Conservation (phyloP, 169 alveolate species). For the Eimeria tenella region DNA sequence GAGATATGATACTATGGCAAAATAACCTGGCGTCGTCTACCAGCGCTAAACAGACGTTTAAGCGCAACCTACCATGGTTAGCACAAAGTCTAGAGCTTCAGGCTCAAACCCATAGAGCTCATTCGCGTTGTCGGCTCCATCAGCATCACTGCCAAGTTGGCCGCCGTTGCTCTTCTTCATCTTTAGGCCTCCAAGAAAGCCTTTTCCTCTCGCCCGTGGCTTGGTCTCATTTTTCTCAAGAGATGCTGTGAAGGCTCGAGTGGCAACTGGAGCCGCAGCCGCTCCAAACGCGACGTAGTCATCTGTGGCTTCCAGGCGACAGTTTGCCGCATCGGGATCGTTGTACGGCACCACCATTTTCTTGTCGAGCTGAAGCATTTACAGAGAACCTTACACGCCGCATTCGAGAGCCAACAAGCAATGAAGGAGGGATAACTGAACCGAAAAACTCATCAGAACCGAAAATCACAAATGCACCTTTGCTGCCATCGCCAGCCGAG, state of each 20-base stretch:
- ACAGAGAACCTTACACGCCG: neutral
- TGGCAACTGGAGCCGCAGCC: neutral
- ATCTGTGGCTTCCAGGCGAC: conserved; percentile 72
- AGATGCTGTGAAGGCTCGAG: neutral
- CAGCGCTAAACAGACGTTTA: too few relatives aligned
- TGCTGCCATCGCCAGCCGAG: neutral
- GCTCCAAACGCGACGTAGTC: conserved; percentile 77
- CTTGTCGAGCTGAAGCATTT: conserved; percentile 10
- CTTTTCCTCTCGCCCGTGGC: conserved; percentile 1
- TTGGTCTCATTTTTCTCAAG: neutral
- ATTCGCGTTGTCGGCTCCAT: neutral
- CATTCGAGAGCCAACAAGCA: neutral
- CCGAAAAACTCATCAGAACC: too few relatives aligned
- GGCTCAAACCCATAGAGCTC: conserved; percentile 55
- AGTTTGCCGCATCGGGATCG: conserved; percentile 77
- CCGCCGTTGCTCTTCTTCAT: neutral
- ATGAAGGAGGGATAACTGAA: too few relatives aligned
- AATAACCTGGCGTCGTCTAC: too few relatives aligned
- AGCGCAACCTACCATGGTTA: conserved; percentile 14
- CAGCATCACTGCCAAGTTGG: neutral
- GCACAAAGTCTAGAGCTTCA: conserved; percentile 58
- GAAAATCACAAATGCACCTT: neutral
- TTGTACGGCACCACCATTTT: conserved; percentile 68
- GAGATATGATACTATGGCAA: too few relatives aligned
- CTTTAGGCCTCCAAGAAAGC: conserved; percentile 2